Evolutionary conservation across 2,329 filamentous ascomycete species (phyloP).

Genomic region (Trichophyton benhamiae): DNA sequence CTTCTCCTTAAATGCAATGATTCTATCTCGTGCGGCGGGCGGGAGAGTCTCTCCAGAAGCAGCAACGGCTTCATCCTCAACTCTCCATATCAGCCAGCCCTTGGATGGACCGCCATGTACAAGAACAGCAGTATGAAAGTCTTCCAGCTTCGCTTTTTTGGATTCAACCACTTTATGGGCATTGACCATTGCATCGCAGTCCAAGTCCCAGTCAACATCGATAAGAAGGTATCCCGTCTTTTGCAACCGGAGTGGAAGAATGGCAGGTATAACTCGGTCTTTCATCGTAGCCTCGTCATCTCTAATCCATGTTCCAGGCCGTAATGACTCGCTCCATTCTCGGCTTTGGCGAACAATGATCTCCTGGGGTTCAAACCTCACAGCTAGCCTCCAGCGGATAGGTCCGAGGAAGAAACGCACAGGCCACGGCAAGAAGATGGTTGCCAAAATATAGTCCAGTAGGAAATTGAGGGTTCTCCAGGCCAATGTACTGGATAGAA

Average conservation of each 20-base stretch:
- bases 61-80: constrained; percentile 46
- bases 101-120: constrained; percentile 51
- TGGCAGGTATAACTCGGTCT: constrained; percentile 52
- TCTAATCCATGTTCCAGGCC: constrained; percentile 19
- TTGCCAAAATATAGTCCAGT: constrained; percentile 58
- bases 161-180: constrained; percentile 57
- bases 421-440: constrained; percentile 63
- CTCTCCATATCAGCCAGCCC: constrained; percentile 54
- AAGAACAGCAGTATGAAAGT: constrained; percentile 59
- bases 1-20: constrained; percentile 67
- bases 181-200: constrained; percentile 67
- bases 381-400: constrained; percentile 55
- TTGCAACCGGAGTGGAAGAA: constrained; percentile 52
- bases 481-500: constrained; percentile 46
- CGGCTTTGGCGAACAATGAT: constrained; percentile 66
- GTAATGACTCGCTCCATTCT: constrained; percentile 46
- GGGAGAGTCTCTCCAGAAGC: constrained; percentile 10
- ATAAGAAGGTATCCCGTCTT: constrained; percentile 86
- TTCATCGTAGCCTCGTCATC: constrained; percentile 45
- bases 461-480: constrained; percentile 54
- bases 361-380: constrained; percentile 70
- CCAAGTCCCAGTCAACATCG: constrained; percentile 74
- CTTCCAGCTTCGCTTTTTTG: constrained; percentile 43
- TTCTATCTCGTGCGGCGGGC: constrained; percentile 44
- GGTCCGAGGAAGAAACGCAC: constrained; percentile 59